phyloP scores from a whole-genome alignment of 129 eudicot genomes.

The Pittosporum tobira region DNA sequence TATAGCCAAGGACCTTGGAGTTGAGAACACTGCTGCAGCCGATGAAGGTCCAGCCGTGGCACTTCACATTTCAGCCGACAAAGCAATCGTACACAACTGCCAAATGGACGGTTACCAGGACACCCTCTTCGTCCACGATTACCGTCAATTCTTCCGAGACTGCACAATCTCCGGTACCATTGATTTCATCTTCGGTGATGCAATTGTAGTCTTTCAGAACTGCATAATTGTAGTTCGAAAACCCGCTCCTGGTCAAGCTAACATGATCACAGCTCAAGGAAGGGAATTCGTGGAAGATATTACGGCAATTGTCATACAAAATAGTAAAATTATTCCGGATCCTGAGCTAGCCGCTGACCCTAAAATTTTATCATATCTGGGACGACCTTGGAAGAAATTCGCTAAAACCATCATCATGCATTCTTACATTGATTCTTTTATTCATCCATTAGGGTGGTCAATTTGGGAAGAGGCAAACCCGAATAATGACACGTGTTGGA shows the following conservation, averaged over 20 bases:
- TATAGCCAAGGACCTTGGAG: constrained; percentile 35
- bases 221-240: constrained; percentile 29
- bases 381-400: constrained; percentile 48
- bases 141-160: constrained; percentile 41
- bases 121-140: constrained; percentile 34
- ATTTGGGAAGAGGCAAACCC: constrained; percentile 21
- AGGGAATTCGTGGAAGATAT: constrained; percentile 22
- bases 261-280: constrained; percentile 49
- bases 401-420: constrained; percentile 36
- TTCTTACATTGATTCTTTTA: constrained; percentile 21
- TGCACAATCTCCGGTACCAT: constrained; percentile 44
- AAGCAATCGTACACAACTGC: constrained; percentile 37
- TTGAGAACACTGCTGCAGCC: constrained; percentile 47
- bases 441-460: constrained; percentile 40
- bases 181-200: constrained; percentile 53
- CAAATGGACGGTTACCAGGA: constrained; percentile 36
- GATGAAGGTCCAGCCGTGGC: constrained; percentile 44
- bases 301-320: constrained; percentile 30
- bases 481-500: constrained; percentile 24
- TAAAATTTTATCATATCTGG: constrained; percentile 17
- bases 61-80: constrained; percentile 34
- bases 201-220: constrained; percentile 33
- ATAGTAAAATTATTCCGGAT: constrained; percentile 23
- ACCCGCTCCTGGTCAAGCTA: constrained; percentile 25
- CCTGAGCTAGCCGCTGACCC: constrained; percentile 15